Conservation (phyloP, 495 filamentous ascomycete species). For the Jackrogersella multiformis region DNA sequence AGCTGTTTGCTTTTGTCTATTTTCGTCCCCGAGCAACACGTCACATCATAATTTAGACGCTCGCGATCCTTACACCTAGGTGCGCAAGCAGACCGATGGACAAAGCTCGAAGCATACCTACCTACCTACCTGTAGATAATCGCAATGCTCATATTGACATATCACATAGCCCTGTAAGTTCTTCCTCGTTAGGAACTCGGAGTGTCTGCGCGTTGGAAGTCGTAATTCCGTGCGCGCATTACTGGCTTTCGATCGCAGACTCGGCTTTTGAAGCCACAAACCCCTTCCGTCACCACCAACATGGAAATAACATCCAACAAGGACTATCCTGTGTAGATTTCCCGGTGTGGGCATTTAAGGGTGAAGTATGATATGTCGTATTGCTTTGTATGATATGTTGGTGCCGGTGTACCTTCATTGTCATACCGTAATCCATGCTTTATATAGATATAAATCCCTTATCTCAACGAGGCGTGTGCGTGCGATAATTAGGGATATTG, state of each 20-base stretch:
- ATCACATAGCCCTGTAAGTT: background rate
- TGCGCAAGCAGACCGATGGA: background rate
- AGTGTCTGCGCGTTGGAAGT: constrained; percentile 14
- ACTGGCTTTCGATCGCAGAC: background rate
- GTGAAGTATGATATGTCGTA: constrained; percentile 1
- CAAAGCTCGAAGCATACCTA: background rate
- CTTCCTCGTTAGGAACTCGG: constrained; percentile 2
- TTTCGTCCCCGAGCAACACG: constrained; percentile 1
- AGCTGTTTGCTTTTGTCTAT: constrained; percentile 23
- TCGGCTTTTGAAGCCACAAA: background rate
- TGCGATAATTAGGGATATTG: background rate
- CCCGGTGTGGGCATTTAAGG: background rate
- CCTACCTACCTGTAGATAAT: background rate
- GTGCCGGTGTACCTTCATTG: background rate
- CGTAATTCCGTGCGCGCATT: constrained; percentile 4
- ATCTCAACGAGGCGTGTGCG: background rate
- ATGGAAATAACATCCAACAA: background rate
- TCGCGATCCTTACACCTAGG: background rate
- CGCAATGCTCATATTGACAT: constrained; percentile 2
- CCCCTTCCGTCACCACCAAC: background rate
- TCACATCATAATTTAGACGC: constrained; percentile 4
- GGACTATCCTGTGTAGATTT: background rate
- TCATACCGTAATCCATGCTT: background rate
- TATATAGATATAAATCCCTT: background rate
- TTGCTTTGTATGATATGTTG: background rate